A percentile compares a stretch with the other conserved stretches of the same genome.
Evolutionary conservation across 495 filamentous ascomycete species (phyloP).

Genomic region (Sabuloglossum arenarium): DNA sequence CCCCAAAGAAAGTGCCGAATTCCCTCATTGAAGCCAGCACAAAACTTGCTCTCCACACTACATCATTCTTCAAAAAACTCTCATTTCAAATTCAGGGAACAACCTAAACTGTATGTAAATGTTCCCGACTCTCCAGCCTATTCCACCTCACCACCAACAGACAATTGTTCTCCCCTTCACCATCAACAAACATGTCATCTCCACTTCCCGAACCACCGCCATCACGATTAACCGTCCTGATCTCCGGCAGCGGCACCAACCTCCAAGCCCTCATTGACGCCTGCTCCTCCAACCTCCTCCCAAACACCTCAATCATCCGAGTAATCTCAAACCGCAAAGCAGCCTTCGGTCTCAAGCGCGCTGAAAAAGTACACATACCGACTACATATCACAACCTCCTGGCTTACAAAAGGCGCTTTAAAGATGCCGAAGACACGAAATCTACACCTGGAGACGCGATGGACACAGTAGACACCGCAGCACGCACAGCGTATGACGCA

Average conservation of each 20-base stretch:
- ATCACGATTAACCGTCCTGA: constrained; percentile 33
- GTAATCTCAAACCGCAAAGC: constrained; percentile 68
- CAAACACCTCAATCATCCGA: constrained; percentile 42
- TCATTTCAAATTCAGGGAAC: too few relatives aligned
- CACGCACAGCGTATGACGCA: constrained; percentile 53
- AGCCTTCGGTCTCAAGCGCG: constrained; percentile 61
- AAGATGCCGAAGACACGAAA: constrained; percentile 22
- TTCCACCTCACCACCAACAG: background rate
- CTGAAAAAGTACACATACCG: constrained; percentile 45
- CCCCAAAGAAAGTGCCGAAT: too few relatives aligned
- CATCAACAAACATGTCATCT: background rate
- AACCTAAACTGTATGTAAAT: too few relatives aligned
- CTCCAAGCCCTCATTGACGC: constrained; percentile 82
- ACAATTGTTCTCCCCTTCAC: background rate
- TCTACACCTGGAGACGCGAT: constrained; percentile 1
- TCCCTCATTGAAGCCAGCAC: too few relatives aligned
- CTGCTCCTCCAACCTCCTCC: constrained; percentile 27
- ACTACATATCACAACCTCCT: constrained; percentile 77
- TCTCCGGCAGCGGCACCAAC: constrained; percentile 70
- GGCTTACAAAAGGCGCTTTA: constrained; percentile 26
- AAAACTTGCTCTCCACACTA: too few relatives aligned
- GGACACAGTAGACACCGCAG: constrained; percentile 13
- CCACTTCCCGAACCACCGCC: background rate
- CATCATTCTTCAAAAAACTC: background rate
- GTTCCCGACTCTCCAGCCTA: too few relatives aligned